These are phyloP conservation scores for Annona cherimola DNA, from an alignment of 164 flowering plant species.

Conservation along the genomic window DNA sequence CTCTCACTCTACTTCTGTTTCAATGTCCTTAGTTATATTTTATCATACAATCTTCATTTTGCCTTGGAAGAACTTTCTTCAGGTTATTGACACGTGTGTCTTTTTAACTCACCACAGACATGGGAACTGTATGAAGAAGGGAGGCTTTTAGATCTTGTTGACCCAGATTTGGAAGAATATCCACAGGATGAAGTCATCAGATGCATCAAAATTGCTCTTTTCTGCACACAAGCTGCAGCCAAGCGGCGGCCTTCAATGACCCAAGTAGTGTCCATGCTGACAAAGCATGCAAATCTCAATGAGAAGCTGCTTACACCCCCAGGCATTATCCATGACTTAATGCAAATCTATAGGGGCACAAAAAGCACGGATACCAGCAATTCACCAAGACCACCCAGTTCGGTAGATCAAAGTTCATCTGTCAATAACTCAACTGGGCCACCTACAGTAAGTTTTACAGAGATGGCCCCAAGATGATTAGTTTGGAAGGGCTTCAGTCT, in stretches of 20 bases:
- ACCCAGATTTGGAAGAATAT: conserved; percentile 49
- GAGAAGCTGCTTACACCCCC: conserved; percentile 64
- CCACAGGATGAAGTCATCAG: conserved; percentile 59
- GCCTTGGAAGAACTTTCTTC: too few relatives aligned
- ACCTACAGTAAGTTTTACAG: neutral
- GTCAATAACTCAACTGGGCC: neutral
- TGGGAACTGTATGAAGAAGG: conserved; percentile 69
- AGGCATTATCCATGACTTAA: conserved; percentile 42
- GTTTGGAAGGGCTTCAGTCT: neutral
- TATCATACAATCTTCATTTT: too few relatives aligned
- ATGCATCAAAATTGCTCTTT: conserved; percentile 67
- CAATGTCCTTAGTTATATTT: too few relatives aligned
- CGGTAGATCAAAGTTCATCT: neutral
- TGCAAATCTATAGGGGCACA: conserved; percentile 3
- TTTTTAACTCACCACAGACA: conserved; percentile 28
- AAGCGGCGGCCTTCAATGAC: conserved; percentile 65
- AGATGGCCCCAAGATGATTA: conserved; percentile 10
- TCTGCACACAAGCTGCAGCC: conserved; percentile 74
- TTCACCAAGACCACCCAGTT: neutral
- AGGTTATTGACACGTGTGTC: too few relatives aligned
- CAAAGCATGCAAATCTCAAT: conserved; percentile 47
- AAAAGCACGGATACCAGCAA: neutral
- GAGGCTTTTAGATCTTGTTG: conserved; percentile 54
- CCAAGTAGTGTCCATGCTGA: conserved; percentile 66
- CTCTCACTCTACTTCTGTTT: neutral